Conservation (phyloP, 78 protist genomes). For the Creolimax fragrantissima region DNA sequence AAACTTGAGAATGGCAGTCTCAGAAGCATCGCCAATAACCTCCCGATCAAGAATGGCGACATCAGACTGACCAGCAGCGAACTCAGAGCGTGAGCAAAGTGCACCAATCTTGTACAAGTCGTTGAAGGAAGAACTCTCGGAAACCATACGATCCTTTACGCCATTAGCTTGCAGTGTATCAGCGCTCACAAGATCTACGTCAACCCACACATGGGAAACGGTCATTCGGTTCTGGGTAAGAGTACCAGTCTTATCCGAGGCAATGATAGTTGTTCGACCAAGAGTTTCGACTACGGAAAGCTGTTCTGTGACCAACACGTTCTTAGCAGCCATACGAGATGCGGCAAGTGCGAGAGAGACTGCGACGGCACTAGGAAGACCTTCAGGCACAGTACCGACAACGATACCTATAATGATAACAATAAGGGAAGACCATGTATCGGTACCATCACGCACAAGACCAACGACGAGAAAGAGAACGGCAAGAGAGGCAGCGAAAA, state of each 20-base stretch:
- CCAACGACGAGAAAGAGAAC: slow-evolving; percentile 31
- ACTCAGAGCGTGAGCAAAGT: slow-evolving; percentile 7
- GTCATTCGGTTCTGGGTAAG: slow-evolving; percentile 83
- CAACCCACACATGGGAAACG: slow-evolving; percentile 30
- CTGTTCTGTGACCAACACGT: slow-evolving; percentile 72
- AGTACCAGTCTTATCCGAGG: slow-evolving; percentile 97
- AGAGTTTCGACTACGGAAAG: slow-evolving; percentile 89
- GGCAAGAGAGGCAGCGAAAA: slow-evolving; percentile 62
- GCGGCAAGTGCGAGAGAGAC: slow-evolving; percentile 76
- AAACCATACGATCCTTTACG: background rate
- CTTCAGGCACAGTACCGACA: slow-evolving; percentile 92
- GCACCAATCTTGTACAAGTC: background rate
- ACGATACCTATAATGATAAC: slow-evolving; percentile 15
- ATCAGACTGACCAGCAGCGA: slow-evolving; percentile 12
- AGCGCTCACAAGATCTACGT: background rate
- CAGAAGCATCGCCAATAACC: slow-evolving; percentile 81
- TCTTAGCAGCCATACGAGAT: slow-evolving; percentile 64
- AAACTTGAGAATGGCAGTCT: slow-evolving; percentile 71
- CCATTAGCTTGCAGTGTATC: background rate
- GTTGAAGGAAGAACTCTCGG: background rate
- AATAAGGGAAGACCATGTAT: background rate
- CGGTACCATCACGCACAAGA: slow-evolving; percentile 30
- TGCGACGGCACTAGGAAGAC: slow-evolving; percentile 86
- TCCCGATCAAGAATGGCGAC: slow-evolving; percentile 19
- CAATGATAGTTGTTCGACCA: slow-evolving; percentile 82